Evolutionary conservation across 331 rosid species (phyloP), one percentile per base, ranked within the genome.

Genomic region (Quercus lobata): DNA sequence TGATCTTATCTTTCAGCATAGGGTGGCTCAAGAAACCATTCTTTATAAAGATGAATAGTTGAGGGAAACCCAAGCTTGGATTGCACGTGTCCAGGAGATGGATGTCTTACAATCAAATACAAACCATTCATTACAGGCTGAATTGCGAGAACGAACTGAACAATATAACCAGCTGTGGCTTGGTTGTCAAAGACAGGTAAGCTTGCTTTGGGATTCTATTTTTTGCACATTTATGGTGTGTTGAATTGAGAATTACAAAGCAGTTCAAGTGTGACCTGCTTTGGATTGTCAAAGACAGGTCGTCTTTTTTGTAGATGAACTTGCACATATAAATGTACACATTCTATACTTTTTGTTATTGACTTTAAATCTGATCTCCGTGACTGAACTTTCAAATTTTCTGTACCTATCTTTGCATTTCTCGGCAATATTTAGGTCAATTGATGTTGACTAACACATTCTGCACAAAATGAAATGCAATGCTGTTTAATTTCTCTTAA

Each of bases 51-150:
- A 96, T 84, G 98, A 93, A 72, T 98, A 85, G 72, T 72, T 96
- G 83, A 92, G 93, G 79, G 99, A 96, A 76, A 98, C 98, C 84
- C 97, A 96, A 83, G 88, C 97, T 21, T 96, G 99, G 99, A 89
- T 93, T 84, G 66, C 87, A 58, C 98, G 95, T 61, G 97, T 93
- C 56, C 97, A 94, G 46, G 99, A 96, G 89, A 84, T 92, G 92
- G 99, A 93, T 84, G 98, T 83, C 65, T 85, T 96, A 84, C 98
- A 93, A 76, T 93, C 99, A 83, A 85, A 90, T 58, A 89, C 98
- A 10, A 91, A 89, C 81, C 96, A 91, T 72, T 83, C 93, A 37
- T 73, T 93, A 70, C 99, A 96, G 84, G 97, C 96, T 74, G 98
- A 96, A 80, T 75, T 96, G 86, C 87, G 95, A 32, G 99, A 96